Evolutionary conservation across 2,329 filamentous ascomycete species (phyloP), one percentile per base, ranked within the genome.

Genomic region (Raffaelea deltoideospora): DNA sequence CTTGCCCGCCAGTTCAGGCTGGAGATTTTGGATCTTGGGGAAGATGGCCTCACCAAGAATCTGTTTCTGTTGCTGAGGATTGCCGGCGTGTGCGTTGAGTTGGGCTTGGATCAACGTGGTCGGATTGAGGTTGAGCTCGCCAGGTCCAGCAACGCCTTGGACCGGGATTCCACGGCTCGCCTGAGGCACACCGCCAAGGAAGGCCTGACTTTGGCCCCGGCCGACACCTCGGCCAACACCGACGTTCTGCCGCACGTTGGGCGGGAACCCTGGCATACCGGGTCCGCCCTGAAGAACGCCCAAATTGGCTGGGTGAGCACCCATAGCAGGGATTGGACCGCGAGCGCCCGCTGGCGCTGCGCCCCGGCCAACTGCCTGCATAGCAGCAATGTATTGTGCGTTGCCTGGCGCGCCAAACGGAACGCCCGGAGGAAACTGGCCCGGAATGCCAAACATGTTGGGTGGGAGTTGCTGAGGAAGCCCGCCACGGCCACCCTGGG

Each of bases 1-100:
- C 79, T 98, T 98, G 57, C 90, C 90, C 44, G 90, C 90, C 53
- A 98, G 72, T 52, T 95, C 87, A 42, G 86, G 82, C 68, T 98
- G 90, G 63, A 94, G 79, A 48, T 75, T 76, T 60, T 87, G 78
- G 53, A 98, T 96, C 80, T 96, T 98, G 56, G 90, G 90, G 73
- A 96, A 98, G 51, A 98, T 81, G 50, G 85, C 79, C 67, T 98
- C 90, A 59, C 90, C 90, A 38, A 98, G 77, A 61, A 96, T 84
- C 72, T 98, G 90, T 77, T 98, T 98, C 72, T 96, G 90, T 65
- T 93, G 84, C 34, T 71, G 69, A 28, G 79, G 71, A 50, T 62
- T 63, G 43, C 37, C 39, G 17, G 43, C 48, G 34, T 67, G 66
- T 26, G 56, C 50, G 43, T 65, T 59, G 31, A 80, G 64, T 58